These are phyloP conservation scores for Tuber microsphaerosporum DNA, from an alignment of 495 filamentous ascomycete genomes.

Conservation along the genomic window DNA sequence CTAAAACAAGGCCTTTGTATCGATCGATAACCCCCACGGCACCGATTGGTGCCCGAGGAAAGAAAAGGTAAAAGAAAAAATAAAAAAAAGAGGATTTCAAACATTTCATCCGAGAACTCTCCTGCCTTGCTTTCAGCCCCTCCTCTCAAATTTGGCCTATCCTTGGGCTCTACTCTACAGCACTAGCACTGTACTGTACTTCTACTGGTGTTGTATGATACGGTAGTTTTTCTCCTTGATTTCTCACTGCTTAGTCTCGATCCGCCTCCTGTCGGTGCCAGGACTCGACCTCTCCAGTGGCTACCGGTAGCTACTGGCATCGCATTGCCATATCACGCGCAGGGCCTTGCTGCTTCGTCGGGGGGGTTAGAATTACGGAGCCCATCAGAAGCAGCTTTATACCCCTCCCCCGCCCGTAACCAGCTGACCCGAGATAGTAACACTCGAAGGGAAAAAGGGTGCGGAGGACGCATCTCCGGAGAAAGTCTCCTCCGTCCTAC, in stretches of 20 bases:
- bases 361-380: not conserved
- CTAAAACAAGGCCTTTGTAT: not conserved
- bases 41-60: not conserved
- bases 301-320: not conserved
- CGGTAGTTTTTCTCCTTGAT: not conserved
- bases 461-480: not conserved
- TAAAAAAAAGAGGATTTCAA: not conserved
- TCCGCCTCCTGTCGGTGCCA: not conserved
- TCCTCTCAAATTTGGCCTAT: not conserved
- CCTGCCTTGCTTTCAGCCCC: not conserved
- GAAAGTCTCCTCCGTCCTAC: conserved; percentile 4
- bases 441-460: not conserved
- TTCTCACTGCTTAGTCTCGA: not conserved
- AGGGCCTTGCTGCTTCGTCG: not conserved
- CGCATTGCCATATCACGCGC: not conserved
- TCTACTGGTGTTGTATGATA: not conserved
- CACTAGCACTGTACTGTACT: too few relatives aligned
- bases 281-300: not conserved
- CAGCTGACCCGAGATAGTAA: not conserved
- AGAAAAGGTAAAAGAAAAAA: not conserved
- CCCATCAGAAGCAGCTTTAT: not conserved
- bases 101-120: not conserved
- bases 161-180: not conserved
- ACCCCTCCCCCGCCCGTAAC: conserved; percentile 2
- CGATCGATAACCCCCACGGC: not conserved